phyloP scores from a whole-genome alignment of 371 early-diverging fungal species.

The Funneliformis caledonium region DNA sequence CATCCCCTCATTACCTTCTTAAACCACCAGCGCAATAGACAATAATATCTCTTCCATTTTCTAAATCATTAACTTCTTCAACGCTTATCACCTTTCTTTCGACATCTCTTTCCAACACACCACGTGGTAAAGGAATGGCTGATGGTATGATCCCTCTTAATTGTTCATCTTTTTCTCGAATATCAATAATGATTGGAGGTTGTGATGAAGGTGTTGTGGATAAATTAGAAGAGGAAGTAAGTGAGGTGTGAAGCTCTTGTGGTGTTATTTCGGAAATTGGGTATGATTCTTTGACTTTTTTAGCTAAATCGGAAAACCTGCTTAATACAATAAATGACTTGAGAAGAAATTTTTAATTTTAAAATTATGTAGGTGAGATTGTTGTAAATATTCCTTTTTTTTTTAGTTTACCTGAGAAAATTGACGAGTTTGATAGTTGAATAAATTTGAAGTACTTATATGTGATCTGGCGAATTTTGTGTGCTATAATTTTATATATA shows the following conservation, averaged over 20 bases:
- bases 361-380: neutral
- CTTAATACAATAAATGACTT: neutral
- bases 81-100: conserved; percentile 43
- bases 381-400: neutral
- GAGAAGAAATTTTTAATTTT: neutral
- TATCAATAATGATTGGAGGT: conserved; percentile 48
- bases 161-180: conserved; percentile 50
- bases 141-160: conserved; percentile 51
- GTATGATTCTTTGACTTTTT: conserved; percentile 15
- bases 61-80: conserved; percentile 42
- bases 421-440: neutral
- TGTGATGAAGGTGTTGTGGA: neutral
- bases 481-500: neutral
- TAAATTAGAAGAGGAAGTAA: neutral
- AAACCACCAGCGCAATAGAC: conserved; percentile 65
- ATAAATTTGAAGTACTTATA: neutral
- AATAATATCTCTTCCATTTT: conserved; percentile 50
- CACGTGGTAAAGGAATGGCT: conserved; percentile 50
- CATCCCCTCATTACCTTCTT: conserved; percentile 41
- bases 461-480: too few species aligned
- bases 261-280: conserved; percentile 48
- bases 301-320: conserved; percentile 18
- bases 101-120: conserved; percentile 50
- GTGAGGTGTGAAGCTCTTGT: conserved; percentile 44
- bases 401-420: conserved; percentile 1